Percentiles rank a stretch among this genome's conserved stretches.
phyloP scores from a whole-genome alignment of 2,329 filamentous ascomycete species.

The Xylaria arbuscula region DNA sequence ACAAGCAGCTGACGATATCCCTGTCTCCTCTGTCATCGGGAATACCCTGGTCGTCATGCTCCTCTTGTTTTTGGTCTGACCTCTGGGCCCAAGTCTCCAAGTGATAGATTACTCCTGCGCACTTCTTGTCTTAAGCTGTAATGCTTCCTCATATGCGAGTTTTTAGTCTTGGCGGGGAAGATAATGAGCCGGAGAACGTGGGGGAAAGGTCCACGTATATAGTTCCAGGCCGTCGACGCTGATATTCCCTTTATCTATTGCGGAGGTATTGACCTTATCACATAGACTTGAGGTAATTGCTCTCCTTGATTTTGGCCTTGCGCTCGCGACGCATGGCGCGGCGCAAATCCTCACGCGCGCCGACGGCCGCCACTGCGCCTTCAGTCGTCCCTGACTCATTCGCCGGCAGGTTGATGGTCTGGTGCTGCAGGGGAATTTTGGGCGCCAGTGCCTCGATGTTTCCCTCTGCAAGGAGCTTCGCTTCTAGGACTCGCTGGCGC shows the following conservation, averaged over 20 bases:
- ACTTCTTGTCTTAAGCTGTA: background rate
- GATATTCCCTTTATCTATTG: background rate
- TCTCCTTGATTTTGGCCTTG: constrained; percentile 82
- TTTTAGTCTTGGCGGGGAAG: too few species aligned
- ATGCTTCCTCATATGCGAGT: too few species aligned
- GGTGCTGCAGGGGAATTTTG: constrained; percentile 80
- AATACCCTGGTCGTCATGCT: background rate
- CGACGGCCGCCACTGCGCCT: constrained; percentile 60
- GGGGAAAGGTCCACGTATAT: background rate
- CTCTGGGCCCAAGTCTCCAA: background rate
- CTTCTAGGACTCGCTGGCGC: constrained; percentile 66
- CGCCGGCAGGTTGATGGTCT: constrained; percentile 78
- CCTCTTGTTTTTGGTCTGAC: background rate
- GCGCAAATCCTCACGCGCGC: constrained; percentile 71
- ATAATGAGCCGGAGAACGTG: background rate
- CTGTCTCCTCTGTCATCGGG: constrained; percentile 2
- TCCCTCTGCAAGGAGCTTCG: constrained; percentile 70
- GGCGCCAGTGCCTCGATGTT: constrained; percentile 73
- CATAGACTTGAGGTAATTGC: constrained; percentile 87
- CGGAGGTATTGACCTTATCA: constrained; percentile 50
- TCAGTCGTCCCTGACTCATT: constrained; percentile 56
- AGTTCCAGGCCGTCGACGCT: background rate
- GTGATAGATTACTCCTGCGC: too few species aligned
- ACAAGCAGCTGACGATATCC: background rate
- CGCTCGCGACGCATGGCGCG: constrained; percentile 79